Evolutionary conservation across 768 basidiomycete genomes (phyloP), one percentile per base, ranked within the genome.

Genomic region (Mycena kentingensis): DNA sequence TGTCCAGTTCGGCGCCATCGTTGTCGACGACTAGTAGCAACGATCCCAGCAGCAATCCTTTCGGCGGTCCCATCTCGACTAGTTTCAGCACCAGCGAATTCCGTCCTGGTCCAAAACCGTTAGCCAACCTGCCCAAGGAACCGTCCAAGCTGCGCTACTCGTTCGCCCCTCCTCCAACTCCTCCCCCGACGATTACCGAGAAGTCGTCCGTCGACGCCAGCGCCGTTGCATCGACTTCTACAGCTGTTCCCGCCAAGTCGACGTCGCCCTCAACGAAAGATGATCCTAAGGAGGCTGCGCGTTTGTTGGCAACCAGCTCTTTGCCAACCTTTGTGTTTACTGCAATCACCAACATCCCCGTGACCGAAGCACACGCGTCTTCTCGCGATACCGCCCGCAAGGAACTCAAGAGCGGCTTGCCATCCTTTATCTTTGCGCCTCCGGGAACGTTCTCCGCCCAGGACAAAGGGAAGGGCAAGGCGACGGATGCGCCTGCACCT

Each of bases 81-180:
- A 46, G 55, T 50, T 25, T 50, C 5, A 53, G 54, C 55, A 46
- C 36, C 39, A 45, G 49, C 61, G 49, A 61, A 56, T 47, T 63
- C 65, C 18, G 57, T 38, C 41, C 58, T 46, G 44, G 50, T 26
- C 51, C 55, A 44, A 42, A 66, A 55, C 46, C 60, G 59, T 46
- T 50, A 60, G 22, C 74, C 24, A 69, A 71, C 26, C 77, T 78
- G 8, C 89, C 89, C 1, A 88, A 84, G 63, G 86, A 88, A 49
- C 88, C 89, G 2, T 90, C 89, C 52, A 90, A 90, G 63, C 74
- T 91, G 51, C 81, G 89, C 24, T 86, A 77, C 60, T 64, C 72
- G 12, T 60, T 70, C 26, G 50, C 67, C n/a, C 51, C 67, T 16
- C 59, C 70, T 2, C 58, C 70, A 24, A 58, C 68, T 16, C 61